Percentiles rank a stretch among this genome's conserved stretches.
Conservation (phyloP, 192 early-diverging fungal genomes). For the Coemansia sp. region DNA sequence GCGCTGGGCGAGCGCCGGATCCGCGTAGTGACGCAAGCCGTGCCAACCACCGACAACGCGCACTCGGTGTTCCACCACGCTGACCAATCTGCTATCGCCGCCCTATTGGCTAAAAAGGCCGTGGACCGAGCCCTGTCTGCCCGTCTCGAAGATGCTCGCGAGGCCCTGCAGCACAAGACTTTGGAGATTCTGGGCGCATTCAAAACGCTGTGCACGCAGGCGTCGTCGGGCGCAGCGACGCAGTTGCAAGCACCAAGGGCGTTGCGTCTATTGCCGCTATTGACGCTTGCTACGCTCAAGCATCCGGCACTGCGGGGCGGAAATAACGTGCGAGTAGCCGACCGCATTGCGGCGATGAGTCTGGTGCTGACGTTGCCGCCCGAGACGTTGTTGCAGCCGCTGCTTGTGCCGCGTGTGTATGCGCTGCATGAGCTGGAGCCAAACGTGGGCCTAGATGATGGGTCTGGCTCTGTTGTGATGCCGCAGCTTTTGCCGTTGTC, state of each 20-base stretch:
- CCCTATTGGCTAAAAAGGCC: constrained; percentile 84
- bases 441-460: constrained; percentile 49
- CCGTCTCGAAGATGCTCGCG: constrained; percentile 90
- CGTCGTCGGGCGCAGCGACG: constrained; percentile 67
- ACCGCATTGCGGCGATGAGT: constrained; percentile 79
- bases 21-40: constrained; percentile 82
- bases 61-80: constrained; percentile 78
- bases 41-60: constrained; percentile 82
- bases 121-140: constrained; percentile 82
- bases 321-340: constrained; percentile 70
- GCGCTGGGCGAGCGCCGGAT: too few species aligned
- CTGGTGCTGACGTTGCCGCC: constrained; percentile 77
- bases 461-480: constrained; percentile 63
- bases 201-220: constrained; percentile 73
- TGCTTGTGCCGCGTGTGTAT: constrained; percentile 76
- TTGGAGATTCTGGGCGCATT: constrained; percentile 88
- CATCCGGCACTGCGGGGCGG: constrained; percentile 64
- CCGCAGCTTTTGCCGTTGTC: constrained; percentile 77
- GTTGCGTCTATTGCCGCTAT: constrained; percentile 79
- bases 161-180: constrained; percentile 82
- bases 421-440: constrained; percentile 77
- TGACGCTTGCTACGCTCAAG: constrained; percentile 80
- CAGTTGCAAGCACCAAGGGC: constrained; percentile 83
- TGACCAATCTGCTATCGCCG: constrained; percentile 80
- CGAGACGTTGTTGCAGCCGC: constrained; percentile 66